Percentiles rank a stretch among this genome's conserved stretches.
Conservation (phyloP, 1,139 yeast species). For the Ashbya aceris region DNA sequence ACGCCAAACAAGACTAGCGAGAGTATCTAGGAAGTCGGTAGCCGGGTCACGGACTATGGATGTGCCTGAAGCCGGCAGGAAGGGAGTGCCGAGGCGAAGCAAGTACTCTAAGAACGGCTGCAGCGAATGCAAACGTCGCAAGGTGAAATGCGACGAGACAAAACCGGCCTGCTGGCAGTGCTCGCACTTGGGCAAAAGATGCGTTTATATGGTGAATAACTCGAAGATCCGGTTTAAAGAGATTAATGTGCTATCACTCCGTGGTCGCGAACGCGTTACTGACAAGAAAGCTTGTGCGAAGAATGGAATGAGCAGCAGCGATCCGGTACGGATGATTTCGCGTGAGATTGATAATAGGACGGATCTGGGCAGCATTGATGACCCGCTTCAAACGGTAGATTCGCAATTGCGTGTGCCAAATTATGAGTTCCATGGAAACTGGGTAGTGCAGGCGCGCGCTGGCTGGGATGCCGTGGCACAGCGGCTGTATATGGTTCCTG, state of each 20-base stretch:
- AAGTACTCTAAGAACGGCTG: slow-evolving; percentile 7
- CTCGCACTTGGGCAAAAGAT: slow-evolving; percentile 1
- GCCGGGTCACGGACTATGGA: neutral
- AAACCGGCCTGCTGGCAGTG: slow-evolving; percentile 9
- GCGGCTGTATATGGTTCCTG: slow-evolving; percentile 22
- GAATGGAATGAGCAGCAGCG: neutral
- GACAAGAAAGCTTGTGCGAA: neutral
- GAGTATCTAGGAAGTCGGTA: no score
- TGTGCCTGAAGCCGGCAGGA: neutral
- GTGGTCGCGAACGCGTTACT: neutral
- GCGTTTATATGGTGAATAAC: slow-evolving; percentile 4
- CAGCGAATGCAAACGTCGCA: slow-evolving; percentile 7
- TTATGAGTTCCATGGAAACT: neutral
- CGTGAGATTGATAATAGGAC: slow-evolving; percentile 2
- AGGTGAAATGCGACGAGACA: slow-evolving; percentile 9
- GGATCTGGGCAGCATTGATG: slow-evolving; percentile 8
- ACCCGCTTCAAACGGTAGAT: slow-evolving; percentile 8
- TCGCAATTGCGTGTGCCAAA: neutral
- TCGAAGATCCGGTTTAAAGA: neutral
- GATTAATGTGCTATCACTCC: neutral
- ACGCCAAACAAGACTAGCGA: no score
- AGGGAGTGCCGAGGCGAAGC: slow-evolving; percentile 1
- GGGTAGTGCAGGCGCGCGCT: no score
- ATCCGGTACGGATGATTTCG: neutral
- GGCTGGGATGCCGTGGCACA: slow-evolving; percentile 15